phyloP scores from a whole-genome alignment of 768 basidiomycete genomes.

The Boletus bicolor region DNA sequence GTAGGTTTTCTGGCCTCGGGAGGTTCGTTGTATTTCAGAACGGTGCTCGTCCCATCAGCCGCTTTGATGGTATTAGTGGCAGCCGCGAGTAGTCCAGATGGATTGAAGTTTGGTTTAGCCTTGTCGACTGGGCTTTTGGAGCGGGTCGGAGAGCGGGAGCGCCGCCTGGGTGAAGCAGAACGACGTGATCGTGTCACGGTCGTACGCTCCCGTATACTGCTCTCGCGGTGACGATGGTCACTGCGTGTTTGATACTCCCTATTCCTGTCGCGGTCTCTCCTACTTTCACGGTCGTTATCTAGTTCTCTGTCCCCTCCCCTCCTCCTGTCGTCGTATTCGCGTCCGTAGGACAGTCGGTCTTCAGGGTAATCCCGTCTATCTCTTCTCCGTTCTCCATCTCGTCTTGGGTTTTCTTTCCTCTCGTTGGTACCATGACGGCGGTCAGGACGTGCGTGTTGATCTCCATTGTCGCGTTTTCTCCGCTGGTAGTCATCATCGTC shows the following conservation, averaged over 20 bases:
- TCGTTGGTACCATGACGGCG: slow-evolving; percentile 15
- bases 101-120: slow-evolving; percentile 84
- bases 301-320: slow-evolving; percentile 13
- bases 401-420: slow-evolving; percentile 13
- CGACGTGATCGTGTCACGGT: slow-evolving; percentile 36
- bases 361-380: slow-evolving; percentile 15
- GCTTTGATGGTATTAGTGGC: slow-evolving; percentile 89
- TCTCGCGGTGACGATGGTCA: slow-evolving; percentile 24
- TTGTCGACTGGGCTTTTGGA: slow-evolving; percentile 52
- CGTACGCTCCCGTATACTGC: slow-evolving; percentile 30
- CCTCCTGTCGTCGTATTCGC: slow-evolving; percentile 19
- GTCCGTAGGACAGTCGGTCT: slow-evolving; percentile 19
- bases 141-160: slow-evolving; percentile 40
- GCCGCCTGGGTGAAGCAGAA: slow-evolving; percentile 52
- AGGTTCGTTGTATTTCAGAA: slow-evolving; percentile 97
- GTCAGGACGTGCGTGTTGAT: slow-evolving; percentile 12
- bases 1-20: slow-evolving; percentile 94
- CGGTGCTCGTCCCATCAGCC: slow-evolving; percentile 70
- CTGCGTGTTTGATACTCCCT: slow-evolving; percentile 37
- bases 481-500: slow-evolving; percentile 10
- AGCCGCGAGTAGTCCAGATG: slow-evolving; percentile 89
- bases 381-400: slow-evolving; percentile 24
- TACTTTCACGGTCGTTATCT: slow-evolving; percentile 12
- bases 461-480: slow-evolving; percentile 6
- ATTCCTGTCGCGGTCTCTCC: slow-evolving; percentile 31